Evolutionary conservation across 2,329 filamentous ascomycete genomes (phyloP), one percentile per base, ranked within the genome.

Genomic region (Verticillium klebahnii): DNA sequence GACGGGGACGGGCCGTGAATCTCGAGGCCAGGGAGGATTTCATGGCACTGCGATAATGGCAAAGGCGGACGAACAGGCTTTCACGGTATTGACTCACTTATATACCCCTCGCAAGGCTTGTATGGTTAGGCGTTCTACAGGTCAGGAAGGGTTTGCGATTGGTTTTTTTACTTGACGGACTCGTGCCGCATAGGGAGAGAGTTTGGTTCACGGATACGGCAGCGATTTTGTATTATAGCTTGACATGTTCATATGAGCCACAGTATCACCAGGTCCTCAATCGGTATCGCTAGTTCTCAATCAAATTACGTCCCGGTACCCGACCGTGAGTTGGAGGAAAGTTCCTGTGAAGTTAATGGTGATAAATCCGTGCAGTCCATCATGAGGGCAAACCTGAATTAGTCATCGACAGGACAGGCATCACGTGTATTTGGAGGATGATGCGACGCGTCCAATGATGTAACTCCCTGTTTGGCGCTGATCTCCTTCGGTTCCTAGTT

Each of bases 401-500:
- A 57, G 55, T 57, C 55, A 57, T 34, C 55, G 15, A 11, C 19
- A 3, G 8, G 9, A 32, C 5, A 25, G 6, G 4, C 31, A 37
- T 57, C 55, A 57, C 55, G 55, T 57, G 55, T 23, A 17, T n/a
- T 29, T 11, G 17, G 12, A 23, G 8, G 11, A 52, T 58, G 57
- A 52, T 40, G 57, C 6, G 45, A 52, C n/a, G 8, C 12, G 19
- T n/a, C 57, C 57, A 58, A 58, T 58, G 57, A 58, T 58, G 57
- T 40, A 58, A 58, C 56, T 37, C 54, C 31, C 19, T 52, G 45
- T 3, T 9, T 23, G 37, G 37, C 37, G 45, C 45, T 52, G 45
- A 14, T 14, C 45, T 2, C 11, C 40, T 52, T 19, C 5, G 17
- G 3, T 12, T 52, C 19, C 45, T 25, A 52, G 45, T 19, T 23